Conservation (phyloP, 108 stramenopile species). For the Chaetoceros tenuissimus region DNA sequence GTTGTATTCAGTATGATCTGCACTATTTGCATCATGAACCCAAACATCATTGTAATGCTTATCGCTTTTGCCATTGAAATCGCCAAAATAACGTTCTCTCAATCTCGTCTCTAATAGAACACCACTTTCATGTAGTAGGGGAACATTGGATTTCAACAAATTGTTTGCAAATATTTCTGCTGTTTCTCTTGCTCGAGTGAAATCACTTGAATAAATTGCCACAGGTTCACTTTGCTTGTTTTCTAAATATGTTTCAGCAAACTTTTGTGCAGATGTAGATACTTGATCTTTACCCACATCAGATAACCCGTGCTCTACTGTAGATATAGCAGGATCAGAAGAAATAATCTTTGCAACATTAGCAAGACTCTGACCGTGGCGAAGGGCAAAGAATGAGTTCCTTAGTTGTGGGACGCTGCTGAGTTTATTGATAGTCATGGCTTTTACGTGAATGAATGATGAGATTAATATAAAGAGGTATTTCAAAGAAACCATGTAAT, state of each 20-base stretch:
- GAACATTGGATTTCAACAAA: conserved; percentile 3
- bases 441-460: no score
- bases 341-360: conserved; percentile 77
- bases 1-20: conserved; percentile 39
- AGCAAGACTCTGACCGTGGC: conserved; percentile 83
- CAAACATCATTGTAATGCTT: conserved; percentile 69
- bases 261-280: background rate
- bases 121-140: conserved; percentile 14
- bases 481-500: no score
- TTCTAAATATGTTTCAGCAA: background rate
- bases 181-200: conserved; percentile 60
- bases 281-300: conserved; percentile 63
- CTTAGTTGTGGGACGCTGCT: no score
- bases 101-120: conserved; percentile 49
- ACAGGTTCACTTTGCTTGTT: background rate
- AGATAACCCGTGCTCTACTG: conserved; percentile 57
- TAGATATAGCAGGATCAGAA: conserved; percentile 58
- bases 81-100: conserved; percentile 81
- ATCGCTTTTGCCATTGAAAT: conserved; percentile 53
- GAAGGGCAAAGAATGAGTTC: conserved; percentile 52
- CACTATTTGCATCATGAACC: conserved; percentile 56
- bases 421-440: no score
- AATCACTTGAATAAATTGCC: conserved; percentile 17
- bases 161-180: conserved; percentile 34
- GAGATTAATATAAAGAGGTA: no score